Base-by-base conservation (phyloP, 2,329 filamentous ascomycete species). In the Rutstroemia sp. region DNA sequence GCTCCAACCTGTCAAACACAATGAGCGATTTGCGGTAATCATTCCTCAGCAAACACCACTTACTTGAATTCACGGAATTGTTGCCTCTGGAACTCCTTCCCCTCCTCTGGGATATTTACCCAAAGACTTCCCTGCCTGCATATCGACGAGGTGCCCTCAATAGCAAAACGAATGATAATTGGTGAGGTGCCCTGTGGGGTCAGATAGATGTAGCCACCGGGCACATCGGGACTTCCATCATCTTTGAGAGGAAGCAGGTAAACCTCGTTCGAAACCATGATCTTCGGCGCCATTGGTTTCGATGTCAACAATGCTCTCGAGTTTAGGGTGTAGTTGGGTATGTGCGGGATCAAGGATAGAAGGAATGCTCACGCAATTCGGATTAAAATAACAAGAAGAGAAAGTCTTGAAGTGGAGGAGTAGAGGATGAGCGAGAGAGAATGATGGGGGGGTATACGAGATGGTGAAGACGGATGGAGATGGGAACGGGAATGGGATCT, bases 91-190 rank as follows among this genome's bases (percentile, higher is more conserved):
- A 97, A 99, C 45, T 83, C 75, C 50, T 83, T 76, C 58, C 86
- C 91, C 65, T 85, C 78, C 59, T 86, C 81, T 7, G 94, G 94
- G 59, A 97, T 88, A 72, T 99, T 99, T 68, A 96, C 87, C 92
- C 94, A 99, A 61, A 99, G 79, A 69, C 89, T 96, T 58, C 95
- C 94, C 73, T 96, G 80, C 64, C 91, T 84, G 72, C 92, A 96
- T 76, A 99, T 94, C 60, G 92, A 96, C 70, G 92, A 96, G 57
- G 90, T 92, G 60, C 94, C 92, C 73, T 96, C 88, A 65, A 96
- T 92, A 64, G 90, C 83, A 72, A 99, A 96, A 58, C 92, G 86
- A 57, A 96, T 77, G 53, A 81, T 81, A 67, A 97, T 86, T 44
- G 87, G 87, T n/a, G 86, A 79, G 42, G 79, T 81, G 17, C 88